Conservation (phyloP, 2,329 filamentous ascomycete species). For the Colletotrichum cordylinicola region DNA sequence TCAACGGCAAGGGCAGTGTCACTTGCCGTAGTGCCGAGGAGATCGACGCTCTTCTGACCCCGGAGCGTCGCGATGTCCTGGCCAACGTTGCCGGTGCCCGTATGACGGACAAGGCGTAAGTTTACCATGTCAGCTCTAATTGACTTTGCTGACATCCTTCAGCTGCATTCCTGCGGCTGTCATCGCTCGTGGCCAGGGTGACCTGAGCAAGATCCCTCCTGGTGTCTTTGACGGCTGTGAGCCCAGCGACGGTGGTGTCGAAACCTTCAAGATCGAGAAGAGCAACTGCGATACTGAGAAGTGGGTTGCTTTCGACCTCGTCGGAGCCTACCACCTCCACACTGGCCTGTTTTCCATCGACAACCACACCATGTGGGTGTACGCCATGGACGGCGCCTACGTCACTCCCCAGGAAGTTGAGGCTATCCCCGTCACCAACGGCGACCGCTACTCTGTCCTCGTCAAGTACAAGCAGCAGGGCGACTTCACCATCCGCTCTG, state of each 20-base stretch:
- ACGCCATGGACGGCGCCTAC: constrained; percentile 60
- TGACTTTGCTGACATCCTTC: neutral
- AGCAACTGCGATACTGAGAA: constrained; percentile 38
- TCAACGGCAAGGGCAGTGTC: constrained; percentile 66
- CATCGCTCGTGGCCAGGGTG: constrained; percentile 36
- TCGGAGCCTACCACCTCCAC: constrained; percentile 55
- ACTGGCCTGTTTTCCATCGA: constrained; percentile 55
- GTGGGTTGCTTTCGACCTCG: constrained; percentile 63
- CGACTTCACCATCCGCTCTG: constrained; percentile 60
- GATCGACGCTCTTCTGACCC: constrained; percentile 42
- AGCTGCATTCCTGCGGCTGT: constrained; percentile 46
- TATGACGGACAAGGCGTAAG: constrained; percentile 49
- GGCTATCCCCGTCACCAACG: constrained; percentile 46
- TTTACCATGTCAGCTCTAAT: neutral
- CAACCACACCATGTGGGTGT: constrained; percentile 58
- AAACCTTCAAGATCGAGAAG: constrained; percentile 41
- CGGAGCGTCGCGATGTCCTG: constrained; percentile 36
- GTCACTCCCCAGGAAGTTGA: constrained; percentile 51
- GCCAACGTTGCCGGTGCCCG: constrained; percentile 27
- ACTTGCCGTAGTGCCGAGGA: constrained; percentile 53
- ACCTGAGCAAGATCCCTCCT: constrained; percentile 44
- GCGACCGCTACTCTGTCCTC: constrained; percentile 59
- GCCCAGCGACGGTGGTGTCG: constrained; percentile 46
- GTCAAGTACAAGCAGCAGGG: constrained; percentile 51
- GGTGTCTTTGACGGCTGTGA: constrained; percentile 52